Evolutionary conservation across 2,329 filamentous ascomycete species (phyloP).

Genomic region (Akanthomyces lecanii): DNA sequence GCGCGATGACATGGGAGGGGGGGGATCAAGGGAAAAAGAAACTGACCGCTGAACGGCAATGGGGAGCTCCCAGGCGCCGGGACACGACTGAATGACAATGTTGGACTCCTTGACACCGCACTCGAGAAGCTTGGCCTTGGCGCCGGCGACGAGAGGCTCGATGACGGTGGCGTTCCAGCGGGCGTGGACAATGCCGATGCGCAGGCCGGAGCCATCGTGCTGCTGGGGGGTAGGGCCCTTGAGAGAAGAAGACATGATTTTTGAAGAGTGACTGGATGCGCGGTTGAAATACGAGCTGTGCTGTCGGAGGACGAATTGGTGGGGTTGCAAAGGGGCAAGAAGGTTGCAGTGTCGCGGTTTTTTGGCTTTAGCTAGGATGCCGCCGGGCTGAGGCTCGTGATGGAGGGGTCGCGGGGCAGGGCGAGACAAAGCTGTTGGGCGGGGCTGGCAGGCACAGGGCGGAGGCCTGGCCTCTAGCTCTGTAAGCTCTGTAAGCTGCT

Average conservation of each 20-base stretch:
- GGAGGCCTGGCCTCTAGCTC: background rate
- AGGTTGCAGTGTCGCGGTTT: background rate
- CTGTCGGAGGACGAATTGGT: background rate
- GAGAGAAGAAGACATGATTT: slow-evolving; percentile 44
- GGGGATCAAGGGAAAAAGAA: slow-evolving; percentile 18
- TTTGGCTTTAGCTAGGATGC: background rate
- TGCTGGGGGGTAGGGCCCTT: slow-evolving; percentile 55
- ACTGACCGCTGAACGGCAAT: slow-evolving; percentile 79
- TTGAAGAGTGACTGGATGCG: background rate
- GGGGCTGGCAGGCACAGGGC: background rate
- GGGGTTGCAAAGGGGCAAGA: background rate
- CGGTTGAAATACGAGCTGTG: background rate
- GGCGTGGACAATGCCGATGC: slow-evolving; percentile 92
- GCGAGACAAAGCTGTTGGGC: background rate
- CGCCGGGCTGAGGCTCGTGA: background rate
- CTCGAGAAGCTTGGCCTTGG: slow-evolving; percentile 70
- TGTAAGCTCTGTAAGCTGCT: background rate
- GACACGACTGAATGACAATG: slow-evolving; percentile 84
- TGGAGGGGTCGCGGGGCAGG: slow-evolving; percentile 13
- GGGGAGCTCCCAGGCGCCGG: slow-evolving; percentile 91
- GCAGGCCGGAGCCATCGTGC: slow-evolving; percentile 67
- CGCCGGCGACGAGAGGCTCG: slow-evolving; percentile 74
- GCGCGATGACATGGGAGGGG: slow-evolving; percentile 1
- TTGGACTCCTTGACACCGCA: slow-evolving; percentile 83
- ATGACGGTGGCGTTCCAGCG: slow-evolving; percentile 93